Evolutionary conservation across 1,139 yeast genomes (phyloP).

Genomic region (Maudiozyma humilis): DNA sequence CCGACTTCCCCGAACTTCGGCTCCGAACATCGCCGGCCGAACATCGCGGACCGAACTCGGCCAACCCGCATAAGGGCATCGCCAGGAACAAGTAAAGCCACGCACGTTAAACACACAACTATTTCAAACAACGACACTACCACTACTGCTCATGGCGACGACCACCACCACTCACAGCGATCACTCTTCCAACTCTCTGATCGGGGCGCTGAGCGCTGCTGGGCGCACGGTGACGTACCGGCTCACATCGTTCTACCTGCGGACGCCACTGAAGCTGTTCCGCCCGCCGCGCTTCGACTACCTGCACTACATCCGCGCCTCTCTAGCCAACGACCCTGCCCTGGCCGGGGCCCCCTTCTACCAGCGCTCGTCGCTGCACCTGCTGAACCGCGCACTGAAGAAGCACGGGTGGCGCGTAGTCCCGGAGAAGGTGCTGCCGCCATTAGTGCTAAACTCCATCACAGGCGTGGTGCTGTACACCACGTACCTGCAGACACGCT

Average conservation of each 20-base stretch:
- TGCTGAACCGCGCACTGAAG: constrained; percentile 60
- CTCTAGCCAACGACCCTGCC: constrained; percentile 40
- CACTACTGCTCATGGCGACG: background rate
- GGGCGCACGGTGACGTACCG: constrained; percentile 78
- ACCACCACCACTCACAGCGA: background rate
- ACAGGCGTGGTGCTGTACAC: constrained; percentile 82
- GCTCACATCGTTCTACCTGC: constrained; percentile 62
- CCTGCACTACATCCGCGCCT: constrained; percentile 54
- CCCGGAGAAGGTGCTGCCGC: constrained; percentile 80
- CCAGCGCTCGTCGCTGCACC: constrained; percentile 70
- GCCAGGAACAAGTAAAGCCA: background rate
- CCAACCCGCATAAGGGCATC: background rate
- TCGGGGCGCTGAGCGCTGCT: constrained; percentile 70
- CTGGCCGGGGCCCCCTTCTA: constrained; percentile 14
- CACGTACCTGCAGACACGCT: constrained; percentile 55
- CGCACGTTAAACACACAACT: background rate
- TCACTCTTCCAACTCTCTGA: constrained; percentile 20
- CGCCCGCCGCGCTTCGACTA: constrained; percentile 88
- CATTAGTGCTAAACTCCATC: constrained; percentile 75
- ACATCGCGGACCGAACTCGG: background rate
- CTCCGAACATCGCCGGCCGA: background rate
- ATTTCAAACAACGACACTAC: background rate
- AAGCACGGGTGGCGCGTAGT: constrained; percentile 82
- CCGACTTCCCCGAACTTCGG: background rate
- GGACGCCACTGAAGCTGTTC: constrained; percentile 80